Evolutionary conservation across 1,284 basidiomycete species (phyloP).

Genomic region (Apiotrichum brassicae): DNA sequence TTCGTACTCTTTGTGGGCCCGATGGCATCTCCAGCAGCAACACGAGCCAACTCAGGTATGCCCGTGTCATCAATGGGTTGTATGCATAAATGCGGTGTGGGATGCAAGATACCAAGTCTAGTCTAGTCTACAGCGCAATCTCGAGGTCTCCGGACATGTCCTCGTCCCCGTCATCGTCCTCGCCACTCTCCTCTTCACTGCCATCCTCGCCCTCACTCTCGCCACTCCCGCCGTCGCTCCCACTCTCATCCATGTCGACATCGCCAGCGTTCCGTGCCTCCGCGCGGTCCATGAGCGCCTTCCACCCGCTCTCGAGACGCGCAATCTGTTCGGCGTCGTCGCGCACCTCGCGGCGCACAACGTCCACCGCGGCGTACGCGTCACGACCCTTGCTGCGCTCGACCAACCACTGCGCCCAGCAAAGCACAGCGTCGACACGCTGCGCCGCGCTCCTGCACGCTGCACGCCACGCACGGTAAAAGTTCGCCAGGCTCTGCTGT

Average conservation of each 20-base stretch:
- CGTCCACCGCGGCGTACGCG: constrained; percentile 24
- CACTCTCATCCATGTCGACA: constrained; percentile 8
- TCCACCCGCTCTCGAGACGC: constrained; percentile 24
- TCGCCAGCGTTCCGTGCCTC: constrained; percentile 5
- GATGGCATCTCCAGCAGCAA: too few relatives aligned
- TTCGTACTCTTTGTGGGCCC: too few relatives aligned
- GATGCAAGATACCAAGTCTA: not conserved
- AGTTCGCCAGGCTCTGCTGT: constrained; percentile 13
- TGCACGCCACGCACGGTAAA: constrained; percentile 29
- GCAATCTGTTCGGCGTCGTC: constrained; percentile 9
- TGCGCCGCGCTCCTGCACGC: constrained; percentile 15
- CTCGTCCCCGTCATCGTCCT: constrained; percentile 7
- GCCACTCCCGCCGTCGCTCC: not conserved
- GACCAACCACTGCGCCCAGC: constrained; percentile 26
- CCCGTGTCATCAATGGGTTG: too few relatives aligned
- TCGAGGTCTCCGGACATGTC: constrained; percentile 12
- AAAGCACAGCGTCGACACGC: constrained; percentile 22
- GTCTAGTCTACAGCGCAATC: constrained; percentile 11
- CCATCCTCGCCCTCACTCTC: not conserved
- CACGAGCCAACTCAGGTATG: too few relatives aligned
- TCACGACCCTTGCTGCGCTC: constrained; percentile 19
- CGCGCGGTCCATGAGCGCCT: constrained; percentile 14
- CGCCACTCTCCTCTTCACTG: constrained; percentile 8
- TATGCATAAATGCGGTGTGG: too few relatives aligned
- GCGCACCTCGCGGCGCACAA: constrained; percentile 24